Evolutionary conservation across 345 rosid genomes (phyloP), one percentile per base, ranked within the genome.

Genomic region (Rhizophora apiculata): DNA sequence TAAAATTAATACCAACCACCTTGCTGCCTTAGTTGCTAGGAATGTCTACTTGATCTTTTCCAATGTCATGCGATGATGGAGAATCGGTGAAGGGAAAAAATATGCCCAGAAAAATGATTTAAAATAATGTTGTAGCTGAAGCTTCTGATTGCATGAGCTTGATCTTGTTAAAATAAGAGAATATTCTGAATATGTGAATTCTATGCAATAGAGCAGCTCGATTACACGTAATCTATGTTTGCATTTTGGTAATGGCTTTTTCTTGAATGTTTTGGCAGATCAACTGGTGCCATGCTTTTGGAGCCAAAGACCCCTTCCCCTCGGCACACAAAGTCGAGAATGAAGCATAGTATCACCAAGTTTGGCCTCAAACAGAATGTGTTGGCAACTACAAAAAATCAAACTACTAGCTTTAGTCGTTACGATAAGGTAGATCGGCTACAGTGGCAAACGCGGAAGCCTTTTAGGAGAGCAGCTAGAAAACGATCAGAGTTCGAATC

Each of bases 361-460:
- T n/a, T 68, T 24, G 74, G 69, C 60, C 54, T 20, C 1, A 57
- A 53, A 1, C 76, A 68, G 52, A 76, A 62, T 68, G 60, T 49
- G 71, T 27, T 68, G 7, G 51, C 63, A 32, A 20, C 60, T 65
- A 22, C 69, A 18, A 67, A 58, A 18, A 67, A 58, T 70, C 31
- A 27, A 15, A 68, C 24, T 26, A 74, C 37, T 24, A 29, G 27
- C 18, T 51, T 68, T 22, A 59, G 60, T 46, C 36, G 34, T 66
- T 56, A 74, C 2, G 60, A 65, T 67, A 82, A 82, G 68, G 80
- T 81, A 34, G 85, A 71, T 73, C 58, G 48, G 26, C 70, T 89
- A 31, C 69, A 84, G 83, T 91, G 98, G 98, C 83, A 56, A 53
- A 85, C 68, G 58, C 81, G 85, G 71, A 94, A 94, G 90, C 91